Evolutionary conservation across 129 eudicot genomes (phyloP), one percentile per base, ranked within the genome.

Genomic region (Artemisia tridentata): DNA sequence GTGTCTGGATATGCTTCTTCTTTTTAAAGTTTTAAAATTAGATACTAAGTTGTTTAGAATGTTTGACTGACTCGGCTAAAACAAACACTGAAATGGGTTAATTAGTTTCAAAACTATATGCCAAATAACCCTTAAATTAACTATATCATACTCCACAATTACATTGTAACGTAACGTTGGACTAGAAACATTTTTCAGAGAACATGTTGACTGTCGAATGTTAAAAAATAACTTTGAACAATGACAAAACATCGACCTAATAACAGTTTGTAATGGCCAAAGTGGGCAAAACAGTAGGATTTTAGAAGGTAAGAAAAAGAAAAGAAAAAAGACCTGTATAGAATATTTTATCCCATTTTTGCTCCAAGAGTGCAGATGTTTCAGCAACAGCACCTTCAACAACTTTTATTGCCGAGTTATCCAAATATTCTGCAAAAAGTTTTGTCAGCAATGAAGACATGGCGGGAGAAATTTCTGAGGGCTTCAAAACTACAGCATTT

Each of bases 321-420:
- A 19, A 27, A 27, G 38, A 29, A 29, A 29, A 29, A 29, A 29
- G 5, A 92, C 98, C 96, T 85, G 98, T 92, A 71, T 92, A 92
- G 48, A 92, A 84, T 77, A 92, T 92, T 80, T 92, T 92, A 63
- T 92, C 98, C 98, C 98, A 92, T 69, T 82, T 85, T 63, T 92
- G 96, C 72, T 89, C 98, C 68, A 92, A 88, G 38, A 92, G 86
- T 5, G 81, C 85, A 72, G 95, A 70, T 73, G 98, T 85, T 84
- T 92, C 98, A 48, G 87, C 71, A 73, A 87, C 85, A 51, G 73
- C 86, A 21, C 98, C 98, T 73, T 92, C 98, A 71, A 92, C 83
- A 65, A 92, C 96, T 85, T 75, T 92, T 11, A 92, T 61, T 11
- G 90, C 95, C 7, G 96, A 82, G 63, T 46, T 72, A 52, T 92